phyloP scores from a whole-genome alignment of 129 eudicot species.

The Ambrosia trifida region DNA sequence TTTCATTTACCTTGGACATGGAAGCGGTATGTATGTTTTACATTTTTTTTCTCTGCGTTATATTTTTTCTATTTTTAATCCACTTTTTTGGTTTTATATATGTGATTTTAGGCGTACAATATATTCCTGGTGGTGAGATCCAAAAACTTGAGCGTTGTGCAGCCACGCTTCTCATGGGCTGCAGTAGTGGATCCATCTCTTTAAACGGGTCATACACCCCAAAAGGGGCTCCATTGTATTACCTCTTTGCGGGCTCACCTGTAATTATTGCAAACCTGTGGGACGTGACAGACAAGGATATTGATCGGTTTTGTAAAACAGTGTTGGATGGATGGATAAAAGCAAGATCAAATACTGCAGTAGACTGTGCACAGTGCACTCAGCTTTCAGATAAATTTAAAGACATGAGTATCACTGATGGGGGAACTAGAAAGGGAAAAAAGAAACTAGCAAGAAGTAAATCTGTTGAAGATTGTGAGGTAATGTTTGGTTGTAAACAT shows the following conservation, averaged over 20 bases:
- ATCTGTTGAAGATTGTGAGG: conserved; percentile 24
- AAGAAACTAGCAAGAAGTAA: conserved; percentile 30
- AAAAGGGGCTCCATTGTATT: conserved; percentile 73
- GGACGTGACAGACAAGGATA: conserved; percentile 97
- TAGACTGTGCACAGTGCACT: conserved; percentile 53
- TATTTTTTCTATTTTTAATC: background rate
- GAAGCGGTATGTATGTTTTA: conserved; percentile 73
- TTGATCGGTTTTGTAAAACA: conserved; percentile 90
- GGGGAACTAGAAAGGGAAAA: conserved; percentile 39
- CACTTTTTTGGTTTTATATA: background rate
- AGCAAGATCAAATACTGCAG: conserved; percentile 55
- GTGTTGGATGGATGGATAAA: conserved; percentile 72
- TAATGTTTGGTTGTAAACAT: conserved; percentile 43
- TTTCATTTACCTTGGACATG: conserved; percentile 94
- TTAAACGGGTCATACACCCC: conserved; percentile 74
- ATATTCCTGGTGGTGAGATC: conserved; percentile 72
- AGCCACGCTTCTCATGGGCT: conserved; percentile 84
- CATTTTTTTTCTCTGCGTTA: background rate
- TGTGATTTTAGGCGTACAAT: conserved; percentile 74
- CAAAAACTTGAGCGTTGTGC: conserved; percentile 77
- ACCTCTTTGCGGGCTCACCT: conserved; percentile 87
- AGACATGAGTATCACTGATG: conserved; percentile 41
- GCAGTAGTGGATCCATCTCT: conserved; percentile 83
- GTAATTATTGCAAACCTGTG: conserved; percentile 87
- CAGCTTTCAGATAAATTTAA: conserved; percentile 39